Base-by-base conservation (phyloP, 1,139 yeast genomes). In the Candida gigantensis region DNA sequence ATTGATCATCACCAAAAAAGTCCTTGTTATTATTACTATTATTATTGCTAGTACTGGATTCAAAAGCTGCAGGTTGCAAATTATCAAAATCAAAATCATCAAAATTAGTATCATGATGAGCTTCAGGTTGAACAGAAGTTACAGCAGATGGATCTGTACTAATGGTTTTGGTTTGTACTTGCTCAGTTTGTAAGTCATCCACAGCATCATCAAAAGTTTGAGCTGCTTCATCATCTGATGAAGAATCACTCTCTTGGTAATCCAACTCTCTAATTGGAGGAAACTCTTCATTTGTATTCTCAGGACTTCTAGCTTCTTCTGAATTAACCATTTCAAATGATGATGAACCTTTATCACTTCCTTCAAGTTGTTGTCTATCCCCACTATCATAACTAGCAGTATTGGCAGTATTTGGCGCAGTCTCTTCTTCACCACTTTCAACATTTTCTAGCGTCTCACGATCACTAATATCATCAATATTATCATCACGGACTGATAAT, bases 401-500 rank as follows among this genome's bases (percentile, higher is more conserved):
- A 10, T 37, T 50, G 3, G 47, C 45, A 25, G 51, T 45, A 32
- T 46, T 52, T 33, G 52, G 52, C 19, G 39, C 43, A 33, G 46
- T 35, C 36, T 50, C 49, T 16, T 50, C 49, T 16, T 51, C 52
- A 3, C 46, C 37, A 19, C 44, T 45, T n/a, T 46, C 50, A 27
- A 50, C 54, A 32, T 58, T 56, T 13, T 57, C 71, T 53, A 81
- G 73, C 2, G 85, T 77, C 21, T 75, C 82, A 24, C 81, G 76
- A 36, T 77, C 78, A 36, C 85, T 78, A 6, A 74, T 68, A 41
- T 81, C 86, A 31, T 77, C 77, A 34, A 71, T 64, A 43, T 71
- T 70, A 50, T 84, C 95, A 44, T 84, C 92, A 41, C 95, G 79
- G 7, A 85, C 95, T 16, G 96, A 86, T 58, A 81, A 77, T 0